Conservation (phyloP, 257 asterid genomes). For the Capsicum rhomboideum region DNA sequence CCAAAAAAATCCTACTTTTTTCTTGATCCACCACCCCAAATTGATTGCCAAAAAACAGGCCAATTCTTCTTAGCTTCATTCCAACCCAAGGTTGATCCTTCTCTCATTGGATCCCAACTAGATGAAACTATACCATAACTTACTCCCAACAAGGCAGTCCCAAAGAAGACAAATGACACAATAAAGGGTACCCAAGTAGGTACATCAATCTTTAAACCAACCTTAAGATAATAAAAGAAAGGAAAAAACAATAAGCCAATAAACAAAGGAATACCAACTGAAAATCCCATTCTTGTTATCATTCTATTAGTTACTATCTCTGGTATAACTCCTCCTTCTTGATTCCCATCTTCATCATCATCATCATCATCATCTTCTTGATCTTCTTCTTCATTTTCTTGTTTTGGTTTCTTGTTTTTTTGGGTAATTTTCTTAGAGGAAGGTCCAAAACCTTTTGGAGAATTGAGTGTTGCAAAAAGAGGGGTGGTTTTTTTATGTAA, state of each 20-base stretch:
- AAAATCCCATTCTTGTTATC: conserved; percentile 68
- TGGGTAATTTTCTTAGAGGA: conserved; percentile 38
- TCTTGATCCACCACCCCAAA: conserved; percentile 49
- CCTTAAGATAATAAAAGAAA: conserved; percentile 79
- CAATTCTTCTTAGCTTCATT: conserved; percentile 87
- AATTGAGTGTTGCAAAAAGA: conserved; percentile 52
- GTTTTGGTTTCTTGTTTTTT: conserved; percentile 40
- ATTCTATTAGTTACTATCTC: conserved; percentile 92
- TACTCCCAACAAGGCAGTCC: conserved; percentile 74
- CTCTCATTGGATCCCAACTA: conserved; percentile 97
- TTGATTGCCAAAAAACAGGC: conserved; percentile 93
- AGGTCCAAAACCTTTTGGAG: conserved; percentile 87
- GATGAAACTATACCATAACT: conserved; percentile 96
- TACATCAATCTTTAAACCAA: conserved; percentile 78
- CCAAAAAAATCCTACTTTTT: conserved; percentile 18
- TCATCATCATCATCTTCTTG: conserved; percentile 36
- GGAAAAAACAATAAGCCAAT: conserved; percentile 82
- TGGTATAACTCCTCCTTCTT: conserved; percentile 66
- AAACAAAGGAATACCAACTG: conserved; percentile 83
- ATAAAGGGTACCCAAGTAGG: conserved; percentile 89
- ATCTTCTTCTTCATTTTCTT: conserved; percentile 22
- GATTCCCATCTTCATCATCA: conserved; percentile 24
- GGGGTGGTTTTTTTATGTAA: conserved; percentile 17
- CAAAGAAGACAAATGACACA: conserved; percentile 82
- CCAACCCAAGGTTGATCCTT: conserved; percentile 90